phyloP scores from a whole-genome alignment of 2,329 filamentous ascomycete genomes.

The Cladosporium sp. region DNA sequence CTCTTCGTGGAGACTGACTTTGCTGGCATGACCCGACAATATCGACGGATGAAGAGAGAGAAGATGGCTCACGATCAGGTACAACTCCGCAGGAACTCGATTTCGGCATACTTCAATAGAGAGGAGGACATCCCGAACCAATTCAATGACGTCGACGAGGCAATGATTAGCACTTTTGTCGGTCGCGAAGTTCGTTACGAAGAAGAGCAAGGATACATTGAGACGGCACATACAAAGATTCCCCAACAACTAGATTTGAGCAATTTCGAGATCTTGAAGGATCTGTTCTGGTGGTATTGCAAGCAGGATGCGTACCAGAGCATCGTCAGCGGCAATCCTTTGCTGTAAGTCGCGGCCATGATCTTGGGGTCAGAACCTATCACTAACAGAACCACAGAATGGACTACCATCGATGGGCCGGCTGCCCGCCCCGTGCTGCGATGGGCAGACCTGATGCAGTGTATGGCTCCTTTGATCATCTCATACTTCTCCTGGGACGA shows the following conservation, averaged over 20 bases:
- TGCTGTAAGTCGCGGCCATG: constrained; percentile 63
- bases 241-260: constrained; percentile 59
- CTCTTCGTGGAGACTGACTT: constrained; percentile 81
- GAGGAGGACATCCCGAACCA: constrained; percentile 31
- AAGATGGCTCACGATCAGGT: constrained; percentile 35
- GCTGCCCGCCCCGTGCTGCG: constrained; percentile 79
- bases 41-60: constrained; percentile 60
- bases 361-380: background rate
- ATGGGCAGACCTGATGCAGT: constrained; percentile 73
- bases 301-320: constrained; percentile 94
- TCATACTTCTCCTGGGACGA: constrained; percentile 76
- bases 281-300: constrained; percentile 93
- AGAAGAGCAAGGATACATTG: constrained; percentile 48
- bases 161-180: constrained; percentile 55
- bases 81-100: constrained; percentile 12
- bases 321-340: constrained; percentile 75
- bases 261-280: constrained; percentile 73
- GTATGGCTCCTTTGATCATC: constrained; percentile 84
- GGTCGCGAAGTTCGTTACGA: constrained; percentile 58
- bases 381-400: constrained; percentile 51
- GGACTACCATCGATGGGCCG: constrained; percentile 75
- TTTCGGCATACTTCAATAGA: constrained; percentile 6
- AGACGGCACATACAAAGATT: constrained; percentile 32
- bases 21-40: constrained; percentile 64
- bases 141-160: constrained; percentile 49